Evolutionary conservation across 2,329 filamentous ascomycete genomes (phyloP).

Genomic region (Zasmidium angulare): DNA sequence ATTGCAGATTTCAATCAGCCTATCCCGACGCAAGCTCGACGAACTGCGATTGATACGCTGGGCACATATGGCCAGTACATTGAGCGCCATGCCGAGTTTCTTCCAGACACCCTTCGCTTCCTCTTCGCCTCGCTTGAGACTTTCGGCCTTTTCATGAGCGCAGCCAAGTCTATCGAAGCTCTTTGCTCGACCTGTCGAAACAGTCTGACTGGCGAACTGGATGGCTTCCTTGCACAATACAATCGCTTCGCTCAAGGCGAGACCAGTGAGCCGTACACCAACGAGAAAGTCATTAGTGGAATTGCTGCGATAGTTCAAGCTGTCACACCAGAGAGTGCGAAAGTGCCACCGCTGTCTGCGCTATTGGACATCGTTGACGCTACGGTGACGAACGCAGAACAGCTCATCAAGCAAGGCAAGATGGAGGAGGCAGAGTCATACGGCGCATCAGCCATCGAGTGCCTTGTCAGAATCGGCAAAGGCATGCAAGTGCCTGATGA

Average conservation of each 20-base stretch:
- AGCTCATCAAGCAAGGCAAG: slow-evolving; percentile 35
- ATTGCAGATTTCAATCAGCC: slow-evolving; percentile 45
- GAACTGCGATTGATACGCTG: slow-evolving; percentile 69
- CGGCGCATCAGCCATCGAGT: slow-evolving; percentile 60
- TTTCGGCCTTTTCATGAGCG: slow-evolving; percentile 58
- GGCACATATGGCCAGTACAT: slow-evolving; percentile 77
- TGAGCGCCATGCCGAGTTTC: slow-evolving; percentile 63
- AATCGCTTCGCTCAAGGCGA: slow-evolving; percentile 58
- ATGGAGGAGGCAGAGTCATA: slow-evolving; percentile 44
- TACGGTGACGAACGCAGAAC: slow-evolving; percentile 54
- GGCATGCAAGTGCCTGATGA: slow-evolving; percentile 70
- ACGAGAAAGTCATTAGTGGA: slow-evolving; percentile 71
- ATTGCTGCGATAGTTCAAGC: slow-evolving; percentile 77
- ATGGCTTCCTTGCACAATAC: slow-evolving; percentile 71
- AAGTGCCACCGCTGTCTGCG: slow-evolving; percentile 55
- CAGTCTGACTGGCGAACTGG: slow-evolving; percentile 65
- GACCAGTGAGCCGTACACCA: slow-evolving; percentile 67
- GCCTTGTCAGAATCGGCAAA: slow-evolving; percentile 68
- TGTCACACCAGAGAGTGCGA: slow-evolving; percentile 57
- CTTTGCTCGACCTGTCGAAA: slow-evolving; percentile 74
- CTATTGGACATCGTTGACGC: slow-evolving; percentile 62
- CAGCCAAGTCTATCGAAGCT: slow-evolving; percentile 71
- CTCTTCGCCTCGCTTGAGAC: slow-evolving; percentile 70
- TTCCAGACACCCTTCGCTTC: slow-evolving; percentile 71
- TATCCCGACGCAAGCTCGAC: slow-evolving; percentile 63